Conservation (phyloP, 2,329 filamentous ascomycete genomes). For the Trichoderma citrinoviride region DNA sequence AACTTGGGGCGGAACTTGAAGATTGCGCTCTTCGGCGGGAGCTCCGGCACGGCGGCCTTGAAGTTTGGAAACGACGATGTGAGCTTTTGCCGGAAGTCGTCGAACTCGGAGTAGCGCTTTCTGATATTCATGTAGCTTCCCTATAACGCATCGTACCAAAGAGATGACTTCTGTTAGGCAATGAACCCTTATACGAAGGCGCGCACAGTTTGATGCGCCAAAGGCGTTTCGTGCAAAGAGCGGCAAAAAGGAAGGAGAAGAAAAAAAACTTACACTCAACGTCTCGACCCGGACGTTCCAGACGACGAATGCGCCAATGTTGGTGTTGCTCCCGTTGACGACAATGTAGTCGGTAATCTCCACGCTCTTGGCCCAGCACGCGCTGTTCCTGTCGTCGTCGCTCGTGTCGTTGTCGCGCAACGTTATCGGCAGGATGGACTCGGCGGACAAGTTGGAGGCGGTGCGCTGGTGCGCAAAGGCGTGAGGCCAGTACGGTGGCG, state of each 20-base stretch:
- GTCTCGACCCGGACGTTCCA: slow-evolving; percentile 91
- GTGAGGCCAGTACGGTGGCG: slow-evolving; percentile 48
- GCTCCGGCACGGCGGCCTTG: slow-evolving; percentile 76
- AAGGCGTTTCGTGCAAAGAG: background rate
- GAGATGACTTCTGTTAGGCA: background rate
- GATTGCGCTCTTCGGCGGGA: slow-evolving; percentile 89
- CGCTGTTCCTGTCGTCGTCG: slow-evolving; percentile 51
- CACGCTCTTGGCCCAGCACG: slow-evolving; percentile 65
- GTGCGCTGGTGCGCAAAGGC: slow-evolving; percentile 36
- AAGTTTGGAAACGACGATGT: slow-evolving; percentile 80
- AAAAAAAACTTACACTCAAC: slow-evolving; percentile 60
- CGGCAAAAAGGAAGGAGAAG: background rate
- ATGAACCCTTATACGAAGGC: no score
- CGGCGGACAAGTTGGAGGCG: slow-evolving; percentile 46
- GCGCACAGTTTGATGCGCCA: background rate
- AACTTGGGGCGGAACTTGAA: slow-evolving; percentile 83
- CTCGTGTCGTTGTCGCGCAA: slow-evolving; percentile 61
- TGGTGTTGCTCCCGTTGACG: slow-evolving; percentile 55
- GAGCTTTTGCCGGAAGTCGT: slow-evolving; percentile 72
- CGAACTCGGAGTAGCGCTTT: slow-evolving; percentile 90
- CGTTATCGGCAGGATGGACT: slow-evolving; percentile 56
- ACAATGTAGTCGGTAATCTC: slow-evolving; percentile 56
- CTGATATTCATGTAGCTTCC: slow-evolving; percentile 61
- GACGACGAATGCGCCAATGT: slow-evolving; percentile 85
- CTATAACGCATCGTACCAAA: slow-evolving; percentile 39